phyloP scores from a whole-genome alignment of 2,329 filamentous ascomycete genomes.

The Curvularia hawaiiensis region DNA sequence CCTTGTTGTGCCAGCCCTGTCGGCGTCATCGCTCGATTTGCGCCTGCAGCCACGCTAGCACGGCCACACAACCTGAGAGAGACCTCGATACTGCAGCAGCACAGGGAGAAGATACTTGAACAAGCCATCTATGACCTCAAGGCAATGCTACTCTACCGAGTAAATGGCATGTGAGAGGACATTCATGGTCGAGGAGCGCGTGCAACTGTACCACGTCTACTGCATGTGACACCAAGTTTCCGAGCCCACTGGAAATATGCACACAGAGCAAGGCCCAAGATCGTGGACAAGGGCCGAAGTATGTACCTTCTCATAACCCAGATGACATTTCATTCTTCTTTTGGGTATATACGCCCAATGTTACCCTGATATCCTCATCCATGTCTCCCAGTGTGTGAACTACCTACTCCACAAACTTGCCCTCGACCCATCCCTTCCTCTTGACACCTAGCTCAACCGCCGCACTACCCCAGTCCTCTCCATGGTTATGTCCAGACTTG shows the following conservation, averaged over 20 bases:
- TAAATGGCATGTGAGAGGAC: slow-evolving; percentile 5
- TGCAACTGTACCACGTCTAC: neutral
- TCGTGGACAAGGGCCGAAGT: too few relatives aligned
- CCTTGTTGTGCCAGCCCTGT: slow-evolving; percentile 26
- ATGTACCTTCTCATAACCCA: neutral
- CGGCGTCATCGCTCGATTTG: slow-evolving; percentile 33
- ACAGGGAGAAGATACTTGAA: neutral
- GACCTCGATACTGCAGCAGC: neutral
- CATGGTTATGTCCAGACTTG: slow-evolving; percentile 79
- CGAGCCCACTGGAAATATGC: neutral
- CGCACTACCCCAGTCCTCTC: slow-evolving; percentile 92
- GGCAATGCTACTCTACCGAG: neutral
- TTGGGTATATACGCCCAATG: neutral
- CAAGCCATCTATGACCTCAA: neutral
- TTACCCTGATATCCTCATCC: neutral
- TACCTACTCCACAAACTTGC: slow-evolving; percentile 58
- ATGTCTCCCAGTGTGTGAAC: neutral
- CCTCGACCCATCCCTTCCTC: slow-evolving; percentile 80
- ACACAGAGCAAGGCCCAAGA: neutral
- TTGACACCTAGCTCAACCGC: slow-evolving; percentile 94
- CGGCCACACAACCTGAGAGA: slow-evolving; percentile 5
- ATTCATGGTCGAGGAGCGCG: neutral
- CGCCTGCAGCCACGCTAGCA: slow-evolving; percentile 12
- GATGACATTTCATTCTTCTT: neutral
- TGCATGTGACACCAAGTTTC: neutral